Evolutionary conservation across 2,329 filamentous ascomycete genomes (phyloP), one percentile per base, ranked within the genome.

Genomic region (Hymenoscyphus infarciens): DNA sequence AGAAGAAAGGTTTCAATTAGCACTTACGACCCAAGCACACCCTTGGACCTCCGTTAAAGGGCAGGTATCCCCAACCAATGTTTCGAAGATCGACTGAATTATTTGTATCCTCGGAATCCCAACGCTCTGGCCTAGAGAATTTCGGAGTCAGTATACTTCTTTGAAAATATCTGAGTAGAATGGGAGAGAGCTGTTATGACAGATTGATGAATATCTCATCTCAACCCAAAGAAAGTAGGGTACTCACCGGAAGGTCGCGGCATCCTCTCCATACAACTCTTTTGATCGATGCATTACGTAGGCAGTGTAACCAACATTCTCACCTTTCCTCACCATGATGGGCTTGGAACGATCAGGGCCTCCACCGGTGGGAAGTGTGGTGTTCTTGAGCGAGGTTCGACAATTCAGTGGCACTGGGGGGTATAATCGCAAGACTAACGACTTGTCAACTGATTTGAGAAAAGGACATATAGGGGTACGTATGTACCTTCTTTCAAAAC

Each of bases 21-120:
- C 1, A 19, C 39, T 45, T 22, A 45, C 39, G 39, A 19, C 70
- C 75, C 38, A 75, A 66, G 64, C 72, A 75, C 19, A 74, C 69
- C 10, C 74, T 69, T 22, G 73, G 70, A 11, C 75, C 73, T 6
- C 71, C 70, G 61, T 75, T 75, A 63, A 77, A 74, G 6, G 74
- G 74, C 10, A 75, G 57, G 65, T 74, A 75, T 1, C 66, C 71
- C 76, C 10, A 76, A 70, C 3, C 83, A 80, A 64, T 82, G 80
- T 57, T 81, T 4, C 38, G 27, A n/a, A 63, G 53, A 8, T 27
- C 54, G 0, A 45, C 39, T 13, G n/a, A n/a, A 10, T 45, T 45
- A 1, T 15, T 19, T 13, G 60, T 29, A 2, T 61, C 60, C 27
- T 62, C 61, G 5, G n/a, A 7, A 45, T 75, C 77, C 74, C 74